These are phyloP conservation scores for Casuarina cunninghamiana DNA, from an alignment of 306 rosid species.

Conservation along the genomic window DNA sequence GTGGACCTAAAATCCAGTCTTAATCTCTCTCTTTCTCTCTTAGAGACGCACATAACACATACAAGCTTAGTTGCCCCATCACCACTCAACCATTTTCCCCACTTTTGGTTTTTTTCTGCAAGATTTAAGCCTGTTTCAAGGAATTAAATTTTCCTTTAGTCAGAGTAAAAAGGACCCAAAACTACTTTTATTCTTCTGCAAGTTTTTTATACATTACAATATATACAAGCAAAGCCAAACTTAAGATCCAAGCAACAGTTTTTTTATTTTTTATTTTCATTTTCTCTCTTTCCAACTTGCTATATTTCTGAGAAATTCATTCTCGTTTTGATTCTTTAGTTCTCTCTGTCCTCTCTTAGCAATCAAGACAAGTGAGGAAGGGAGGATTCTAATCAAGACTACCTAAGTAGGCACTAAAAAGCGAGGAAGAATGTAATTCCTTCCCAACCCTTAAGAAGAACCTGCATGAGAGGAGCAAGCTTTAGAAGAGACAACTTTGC, in stretches of 20 bases:
- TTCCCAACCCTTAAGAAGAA: conserved; percentile 39
- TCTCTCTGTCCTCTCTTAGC: conserved; percentile 16
- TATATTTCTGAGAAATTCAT: conserved; percentile 29
- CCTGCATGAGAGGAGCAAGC: conserved; percentile 46
- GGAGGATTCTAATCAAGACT: conserved; percentile 25
- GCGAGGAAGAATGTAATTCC: conserved; percentile 56
- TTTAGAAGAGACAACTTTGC: conserved; percentile 53
- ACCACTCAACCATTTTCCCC: conserved; percentile 51
- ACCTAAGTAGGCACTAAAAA: conserved; percentile 37
- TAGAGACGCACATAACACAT: neutral
- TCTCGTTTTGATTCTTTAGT: conserved; percentile 33
- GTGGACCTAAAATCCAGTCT: conserved; percentile 49
- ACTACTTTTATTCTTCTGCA: conserved; percentile 50
- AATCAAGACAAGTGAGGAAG: conserved; percentile 26
- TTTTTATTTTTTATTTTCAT: neutral
- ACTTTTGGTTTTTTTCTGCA: conserved; percentile 25
- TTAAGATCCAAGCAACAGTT: conserved; percentile 65
- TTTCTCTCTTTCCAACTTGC: conserved; percentile 35
- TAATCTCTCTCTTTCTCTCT: conserved; percentile 16
- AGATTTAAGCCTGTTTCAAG: conserved; percentile 12
- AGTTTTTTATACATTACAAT: conserved; percentile 43
- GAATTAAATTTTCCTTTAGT: conserved; percentile 40
- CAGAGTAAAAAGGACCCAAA: conserved; percentile 41
- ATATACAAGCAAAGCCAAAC: conserved; percentile 42
- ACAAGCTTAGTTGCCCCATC: conserved; percentile 56